phyloP scores from a whole-genome alignment of 768 basidiomycete species.

The Ramaria sp. region DNA sequence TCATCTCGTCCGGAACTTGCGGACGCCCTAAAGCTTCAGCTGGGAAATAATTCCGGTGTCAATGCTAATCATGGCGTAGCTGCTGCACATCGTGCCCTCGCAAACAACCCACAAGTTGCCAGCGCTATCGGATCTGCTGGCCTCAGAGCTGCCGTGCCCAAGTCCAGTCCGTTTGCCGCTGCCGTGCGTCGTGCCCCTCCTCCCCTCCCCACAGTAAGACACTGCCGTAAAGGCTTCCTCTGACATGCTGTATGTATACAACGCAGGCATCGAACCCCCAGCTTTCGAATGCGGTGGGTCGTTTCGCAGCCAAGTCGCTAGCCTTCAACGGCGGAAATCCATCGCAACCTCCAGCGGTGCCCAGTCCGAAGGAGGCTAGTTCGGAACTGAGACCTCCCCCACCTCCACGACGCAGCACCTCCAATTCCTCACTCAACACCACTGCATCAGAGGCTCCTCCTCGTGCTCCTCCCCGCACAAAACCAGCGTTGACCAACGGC shows the following conservation, averaged over 20 bases:
- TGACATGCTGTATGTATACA: not conserved
- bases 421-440: conserved; percentile 8
- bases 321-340: conserved; percentile 22
- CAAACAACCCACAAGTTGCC: conserved; percentile 30
- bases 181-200: conserved; percentile 21
- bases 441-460: conserved; percentile 12
- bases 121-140: conserved; percentile 32
- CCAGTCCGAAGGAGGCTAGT: not conserved
- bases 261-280: conserved; percentile 24
- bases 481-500: not conserved
- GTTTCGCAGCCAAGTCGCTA: conserved; percentile 46
- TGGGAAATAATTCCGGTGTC: conserved; percentile 11
- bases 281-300: conserved; percentile 32
- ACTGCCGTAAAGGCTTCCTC: not conserved
- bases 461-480: conserved; percentile 9
- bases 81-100: conserved; percentile 34
- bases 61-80: conserved; percentile 22
- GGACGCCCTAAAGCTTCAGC: not conserved
- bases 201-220: too few species aligned
- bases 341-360: not conserved
- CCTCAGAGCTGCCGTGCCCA: conserved; percentile 25
- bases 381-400: conserved; percentile 9
- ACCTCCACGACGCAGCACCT: conserved; percentile 19
- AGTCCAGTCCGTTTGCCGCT: conserved; percentile 25
- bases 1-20: conserved; percentile 53